phyloP scores from a whole-genome alignment of 2,329 filamentous ascomycete genomes.

The Pezicula carpinea region DNA sequence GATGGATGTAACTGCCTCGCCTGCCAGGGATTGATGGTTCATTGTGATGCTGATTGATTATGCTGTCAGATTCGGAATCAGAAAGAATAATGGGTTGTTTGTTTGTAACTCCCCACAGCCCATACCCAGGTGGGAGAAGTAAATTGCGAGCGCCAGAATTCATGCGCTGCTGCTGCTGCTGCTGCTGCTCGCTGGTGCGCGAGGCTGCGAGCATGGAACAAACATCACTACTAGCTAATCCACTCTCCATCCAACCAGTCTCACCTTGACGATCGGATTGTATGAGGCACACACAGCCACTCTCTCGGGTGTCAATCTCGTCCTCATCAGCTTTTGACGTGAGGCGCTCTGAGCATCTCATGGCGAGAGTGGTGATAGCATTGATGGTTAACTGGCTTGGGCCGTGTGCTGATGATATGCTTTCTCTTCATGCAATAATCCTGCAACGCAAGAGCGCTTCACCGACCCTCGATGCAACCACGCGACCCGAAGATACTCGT shows the following conservation, averaged over 20 bases:
- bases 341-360: no score
- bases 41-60: background rate
- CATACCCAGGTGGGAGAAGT: background rate
- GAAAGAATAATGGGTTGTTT: background rate
- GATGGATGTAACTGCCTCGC: background rate
- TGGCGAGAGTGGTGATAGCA: no score
- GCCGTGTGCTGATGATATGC: background rate
- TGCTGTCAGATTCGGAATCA: background rate
- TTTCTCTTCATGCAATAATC: constrained; percentile 12
- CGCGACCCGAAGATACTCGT: background rate
- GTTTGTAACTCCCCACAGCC: background rate
- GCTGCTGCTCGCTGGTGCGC: no score
- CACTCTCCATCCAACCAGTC: background rate
- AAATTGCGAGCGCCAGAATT: constrained; percentile 2
- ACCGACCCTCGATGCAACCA: constrained; percentile 12
- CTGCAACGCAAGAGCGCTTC: constrained; percentile 7
- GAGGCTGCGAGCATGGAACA: no score
- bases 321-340: background rate
- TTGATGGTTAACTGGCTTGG: constrained; percentile 1
- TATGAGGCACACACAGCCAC: background rate
- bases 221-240: background rate
- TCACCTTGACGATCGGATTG: background rate
- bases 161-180: no score
- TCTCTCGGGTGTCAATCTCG: background rate
- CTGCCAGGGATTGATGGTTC: background rate